Conservation (phyloP, 2,329 filamentous ascomycete genomes). For the Botryotinia globosa region DNA sequence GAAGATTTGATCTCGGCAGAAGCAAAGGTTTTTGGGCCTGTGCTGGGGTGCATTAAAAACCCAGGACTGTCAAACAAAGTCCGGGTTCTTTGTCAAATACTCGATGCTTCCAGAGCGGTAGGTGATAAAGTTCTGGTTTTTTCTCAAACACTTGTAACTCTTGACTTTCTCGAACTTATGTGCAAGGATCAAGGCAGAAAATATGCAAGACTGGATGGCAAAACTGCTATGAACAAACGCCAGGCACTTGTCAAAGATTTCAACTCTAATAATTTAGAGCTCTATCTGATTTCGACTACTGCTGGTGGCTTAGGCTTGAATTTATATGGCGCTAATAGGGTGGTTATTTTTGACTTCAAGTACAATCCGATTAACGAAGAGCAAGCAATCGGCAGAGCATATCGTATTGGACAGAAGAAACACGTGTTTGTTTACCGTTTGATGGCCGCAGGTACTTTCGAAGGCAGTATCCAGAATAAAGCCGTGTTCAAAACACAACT, state of each 20-base stretch:
- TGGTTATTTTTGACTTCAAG: conserved; percentile 79
- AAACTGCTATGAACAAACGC: conserved; percentile 53
- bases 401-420: conserved; percentile 79
- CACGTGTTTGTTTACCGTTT: conserved; percentile 83
- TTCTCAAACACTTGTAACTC: conserved; percentile 65
- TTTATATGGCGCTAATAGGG: conserved; percentile 77
- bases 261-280: conserved; percentile 54
- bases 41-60: conserved; percentile 40
- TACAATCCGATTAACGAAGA: conserved; percentile 81
- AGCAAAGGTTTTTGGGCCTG: conserved; percentile 13
- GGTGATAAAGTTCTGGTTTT: conserved; percentile 81
- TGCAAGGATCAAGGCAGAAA: conserved; percentile 50
- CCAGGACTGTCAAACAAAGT: conserved; percentile 65
- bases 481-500: conserved; percentile 81
- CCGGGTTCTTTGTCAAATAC: conserved; percentile 62
- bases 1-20: conserved; percentile 29
- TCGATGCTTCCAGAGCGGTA: conserved; percentile 58
- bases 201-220: conserved; percentile 65
- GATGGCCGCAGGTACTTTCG: conserved; percentile 73
- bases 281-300: conserved; percentile 79
- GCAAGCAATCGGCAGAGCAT: conserved; percentile 82
- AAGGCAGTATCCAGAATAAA: conserved; percentile 69
- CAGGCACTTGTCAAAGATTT: conserved; percentile 66
- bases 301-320: conserved; percentile 84
- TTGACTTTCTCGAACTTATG: conserved; percentile 65